Conservation (phyloP, 768 basidiomycete genomes). For the Rhizopogon salebrosus region DNA sequence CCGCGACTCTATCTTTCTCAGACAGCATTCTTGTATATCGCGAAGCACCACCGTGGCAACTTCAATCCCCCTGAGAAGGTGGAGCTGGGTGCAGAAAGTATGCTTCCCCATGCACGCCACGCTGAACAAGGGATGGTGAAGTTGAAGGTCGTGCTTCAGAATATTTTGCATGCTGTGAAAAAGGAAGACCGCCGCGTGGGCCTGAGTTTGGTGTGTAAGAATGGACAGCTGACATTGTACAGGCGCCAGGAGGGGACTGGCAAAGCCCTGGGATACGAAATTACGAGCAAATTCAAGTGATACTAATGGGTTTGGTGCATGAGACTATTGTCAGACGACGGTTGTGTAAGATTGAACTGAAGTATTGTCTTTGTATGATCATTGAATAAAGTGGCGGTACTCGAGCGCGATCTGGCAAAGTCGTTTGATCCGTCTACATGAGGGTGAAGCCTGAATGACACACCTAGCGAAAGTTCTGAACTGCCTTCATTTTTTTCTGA, state of each 20-base stretch:
- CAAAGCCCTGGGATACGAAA: conserved; percentile 12
- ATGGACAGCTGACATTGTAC: conserved; percentile 42
- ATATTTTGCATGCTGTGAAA: conserved; percentile 44
- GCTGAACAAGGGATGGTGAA: conserved; percentile 16
- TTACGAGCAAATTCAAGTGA: conserved; percentile 14
- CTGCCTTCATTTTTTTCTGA: no score
- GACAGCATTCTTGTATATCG: conserved; percentile 55
- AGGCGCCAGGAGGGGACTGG: conserved; percentile 32
- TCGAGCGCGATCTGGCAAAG: no score
- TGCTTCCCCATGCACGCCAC: conserved; percentile 16
- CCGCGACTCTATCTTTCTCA: conserved; percentile 67
- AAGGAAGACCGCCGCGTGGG: conserved; percentile 47
- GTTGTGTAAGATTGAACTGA: not conserved
- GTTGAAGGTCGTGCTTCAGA: conserved; percentile 20
- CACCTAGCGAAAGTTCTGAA: no score
- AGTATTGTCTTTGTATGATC: not conserved
- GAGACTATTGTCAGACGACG: not conserved
- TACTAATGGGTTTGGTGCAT: no score
- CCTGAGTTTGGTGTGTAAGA: conserved; percentile 49
- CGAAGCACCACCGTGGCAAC: conserved; percentile 46
- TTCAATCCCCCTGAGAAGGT: conserved; percentile 48
- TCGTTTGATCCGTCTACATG: no score
- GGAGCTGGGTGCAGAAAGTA: conserved; percentile 27
- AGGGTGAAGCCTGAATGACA: no score
- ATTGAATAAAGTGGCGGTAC: not conserved